Evolutionary conservation across 2,329 filamentous ascomycete genomes (phyloP).

Genomic region (Aureobasidium sp.): DNA sequence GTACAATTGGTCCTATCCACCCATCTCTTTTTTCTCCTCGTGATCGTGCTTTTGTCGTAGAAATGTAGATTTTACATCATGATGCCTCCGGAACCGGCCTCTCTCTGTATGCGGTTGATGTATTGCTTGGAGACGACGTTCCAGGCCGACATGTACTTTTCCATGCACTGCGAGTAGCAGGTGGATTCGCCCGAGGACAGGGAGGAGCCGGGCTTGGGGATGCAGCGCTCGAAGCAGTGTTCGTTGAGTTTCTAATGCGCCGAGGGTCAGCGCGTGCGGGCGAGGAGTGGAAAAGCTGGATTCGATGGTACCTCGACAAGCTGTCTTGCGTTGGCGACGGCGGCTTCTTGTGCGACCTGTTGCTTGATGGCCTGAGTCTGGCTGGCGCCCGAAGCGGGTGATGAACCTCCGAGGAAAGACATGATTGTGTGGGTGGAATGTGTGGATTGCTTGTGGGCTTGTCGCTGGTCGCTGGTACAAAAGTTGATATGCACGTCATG

Average conservation of each 20-base stretch:
- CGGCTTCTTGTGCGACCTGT: slow-evolving; percentile 44
- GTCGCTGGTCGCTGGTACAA: not conserved
- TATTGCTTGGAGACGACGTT: slow-evolving; percentile 43
- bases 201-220: slow-evolving; percentile 42
- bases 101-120: slow-evolving; percentile 37
- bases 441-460: not conserved
- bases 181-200: slow-evolving; percentile 41
- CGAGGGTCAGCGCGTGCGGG: not conserved
- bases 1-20: not conserved
- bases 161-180: slow-evolving; percentile 45
- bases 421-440: not conserved
- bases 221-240: slow-evolving; percentile 48
- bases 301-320: slow-evolving; percentile 36
- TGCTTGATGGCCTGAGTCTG: slow-evolving; percentile 32
- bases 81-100: slow-evolving; percentile 3
- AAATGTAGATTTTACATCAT: slow-evolving; percentile 7
- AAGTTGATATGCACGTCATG: slow-evolving; percentile 9
- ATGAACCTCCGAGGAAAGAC: slow-evolving; percentile 12
- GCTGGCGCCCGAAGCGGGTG: not conserved
- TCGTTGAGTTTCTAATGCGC: slow-evolving; percentile 43
- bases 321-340: slow-evolving; percentile 41
- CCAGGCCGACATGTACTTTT: slow-evolving; percentile 48
- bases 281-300: not conserved
- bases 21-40: not conserved
- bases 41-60: not conserved